Conservation (phyloP, 2,329 filamentous ascomycete species). For the Akanthomyces dipterigenus region DNA sequence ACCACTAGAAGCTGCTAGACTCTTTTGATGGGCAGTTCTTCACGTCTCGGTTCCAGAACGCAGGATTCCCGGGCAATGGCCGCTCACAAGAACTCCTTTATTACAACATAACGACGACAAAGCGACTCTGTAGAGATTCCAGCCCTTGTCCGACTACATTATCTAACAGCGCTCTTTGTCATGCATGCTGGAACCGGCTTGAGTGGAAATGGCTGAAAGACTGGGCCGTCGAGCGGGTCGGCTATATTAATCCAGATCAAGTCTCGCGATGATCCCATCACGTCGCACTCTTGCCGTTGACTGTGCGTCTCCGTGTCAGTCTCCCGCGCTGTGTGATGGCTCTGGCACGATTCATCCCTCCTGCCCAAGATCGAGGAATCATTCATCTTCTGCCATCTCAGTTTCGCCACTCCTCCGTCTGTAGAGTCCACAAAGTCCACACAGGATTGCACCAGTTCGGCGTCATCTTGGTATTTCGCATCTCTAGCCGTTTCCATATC, state of each 20-base stretch:
- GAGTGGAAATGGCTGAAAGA: conserved; percentile 41
- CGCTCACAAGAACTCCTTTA: too few relatives aligned
- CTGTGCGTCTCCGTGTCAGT: not conserved
- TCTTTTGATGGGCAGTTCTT: too few relatives aligned
- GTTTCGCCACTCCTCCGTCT: conserved; percentile 41
- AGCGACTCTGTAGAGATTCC: not conserved
- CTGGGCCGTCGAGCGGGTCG: conserved; percentile 39
- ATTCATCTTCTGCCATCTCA: conserved; percentile 31
- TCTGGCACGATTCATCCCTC: not conserved
- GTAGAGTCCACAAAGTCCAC: conserved; percentile 35
- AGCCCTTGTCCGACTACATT: not conserved
- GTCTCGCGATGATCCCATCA: conserved; percentile 9
- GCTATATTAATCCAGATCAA: conserved; percentile 43
- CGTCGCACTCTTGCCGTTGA: conserved; percentile 17
- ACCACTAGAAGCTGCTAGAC: too few relatives aligned
- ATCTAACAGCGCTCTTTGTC: not conserved
- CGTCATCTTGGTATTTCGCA: conserved; percentile 18
- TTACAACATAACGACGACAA: not conserved
- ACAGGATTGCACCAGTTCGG: conserved; percentile 31
- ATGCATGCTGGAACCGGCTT: conserved; percentile 46
- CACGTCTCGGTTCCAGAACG: too few relatives aligned
- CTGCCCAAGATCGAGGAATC: not conserved
- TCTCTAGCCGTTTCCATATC: conserved; percentile 34
- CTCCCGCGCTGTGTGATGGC: not conserved
- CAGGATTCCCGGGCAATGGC: too few relatives aligned